Evolutionary conservation across 1,284 basidiomycete species (phyloP).

Genomic region (Entoloma clypeatum): DNA sequence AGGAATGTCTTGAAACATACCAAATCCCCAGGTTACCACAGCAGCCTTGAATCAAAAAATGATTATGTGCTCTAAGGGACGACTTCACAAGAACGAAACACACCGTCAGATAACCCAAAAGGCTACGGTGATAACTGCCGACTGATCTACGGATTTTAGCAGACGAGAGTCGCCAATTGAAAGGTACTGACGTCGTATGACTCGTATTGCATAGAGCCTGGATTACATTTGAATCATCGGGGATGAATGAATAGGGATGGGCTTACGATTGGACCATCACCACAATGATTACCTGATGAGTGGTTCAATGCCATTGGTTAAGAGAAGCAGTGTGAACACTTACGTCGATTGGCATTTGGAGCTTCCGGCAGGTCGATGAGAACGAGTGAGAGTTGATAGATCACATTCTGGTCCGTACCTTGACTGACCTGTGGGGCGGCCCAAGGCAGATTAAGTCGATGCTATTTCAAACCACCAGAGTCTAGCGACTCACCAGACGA

Average conservation of each 20-base stretch:
- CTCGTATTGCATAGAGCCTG: constrained; percentile 38
- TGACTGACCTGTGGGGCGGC: constrained; percentile 30
- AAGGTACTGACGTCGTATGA: constrained; percentile 39
- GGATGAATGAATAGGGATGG: not conserved
- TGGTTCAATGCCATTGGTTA: not conserved
- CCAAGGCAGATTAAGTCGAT: constrained; percentile 2
- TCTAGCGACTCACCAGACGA: constrained; percentile 28
- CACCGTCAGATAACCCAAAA: constrained; percentile 38
- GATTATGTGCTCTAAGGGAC: not conserved
- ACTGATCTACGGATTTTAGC: constrained; percentile 24
- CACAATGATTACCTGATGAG: constrained; percentile 33
- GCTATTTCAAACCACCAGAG: no score
- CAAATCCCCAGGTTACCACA: constrained; percentile 31
- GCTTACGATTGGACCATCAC: constrained; percentile 39
- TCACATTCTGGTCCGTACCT: constrained; percentile 23
- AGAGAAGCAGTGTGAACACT: constrained; percentile 13
- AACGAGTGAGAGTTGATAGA: not conserved
- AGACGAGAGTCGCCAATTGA: not conserved
- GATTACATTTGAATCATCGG: not conserved
- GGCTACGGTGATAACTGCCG: constrained; percentile 37
- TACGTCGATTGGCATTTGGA: constrained; percentile 39
- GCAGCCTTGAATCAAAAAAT: constrained; percentile 18
- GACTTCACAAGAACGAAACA: constrained; percentile 15
- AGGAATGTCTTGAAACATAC: constrained; percentile 18
- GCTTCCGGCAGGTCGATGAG: constrained; percentile 21